These are phyloP conservation scores for Eremochloa ophiuroides DNA, from an alignment of 176 grass and related monocot species.

Conservation along the genomic window DNA sequence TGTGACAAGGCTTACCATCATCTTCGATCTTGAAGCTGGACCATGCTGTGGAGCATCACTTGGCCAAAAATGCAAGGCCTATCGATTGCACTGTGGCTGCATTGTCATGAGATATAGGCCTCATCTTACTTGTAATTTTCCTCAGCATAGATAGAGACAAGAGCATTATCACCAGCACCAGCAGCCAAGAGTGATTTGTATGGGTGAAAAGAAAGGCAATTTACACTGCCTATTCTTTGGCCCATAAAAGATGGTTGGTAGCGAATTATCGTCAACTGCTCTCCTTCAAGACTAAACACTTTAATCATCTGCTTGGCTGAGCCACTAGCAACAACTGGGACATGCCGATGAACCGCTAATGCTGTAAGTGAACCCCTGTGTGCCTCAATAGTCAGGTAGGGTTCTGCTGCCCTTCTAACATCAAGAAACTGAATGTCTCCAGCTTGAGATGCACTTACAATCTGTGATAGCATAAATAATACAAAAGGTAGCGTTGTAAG, in stretches of 20 bases:
- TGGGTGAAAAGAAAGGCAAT: constrained; percentile 83
- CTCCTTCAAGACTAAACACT: constrained; percentile 66
- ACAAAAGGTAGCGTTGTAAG: constrained; percentile 16
- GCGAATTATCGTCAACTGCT: constrained; percentile 50
- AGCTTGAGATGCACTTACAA: constrained; percentile 74
- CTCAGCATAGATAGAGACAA: constrained; percentile 78
- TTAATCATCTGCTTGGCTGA: constrained; percentile 74
- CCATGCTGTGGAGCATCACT: constrained; percentile 28
- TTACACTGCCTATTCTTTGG: constrained; percentile 65
- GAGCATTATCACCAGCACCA: constrained; percentile 72
- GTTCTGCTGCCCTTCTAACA: constrained; percentile 61
- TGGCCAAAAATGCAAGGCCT: constrained; percentile 31
- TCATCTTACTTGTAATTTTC: constrained; percentile 78
- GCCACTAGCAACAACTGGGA: constrained; percentile 65
- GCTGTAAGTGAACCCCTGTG: constrained; percentile 67
- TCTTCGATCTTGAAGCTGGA: constrained; percentile 46
- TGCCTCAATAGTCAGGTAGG: constrained; percentile 53
- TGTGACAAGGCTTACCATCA: constrained; percentile 25
- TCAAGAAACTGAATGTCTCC: constrained; percentile 92
- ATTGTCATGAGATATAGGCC: constrained; percentile 17
- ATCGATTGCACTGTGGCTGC: constrained; percentile 13
- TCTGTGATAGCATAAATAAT: constrained; percentile 40
- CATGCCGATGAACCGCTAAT: constrained; percentile 67
- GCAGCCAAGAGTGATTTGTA: constrained; percentile 69
- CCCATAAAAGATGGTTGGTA: constrained; percentile 69